Conservation (phyloP, 805 yeast species). For the Saccharomycopsis sp. region DNA sequence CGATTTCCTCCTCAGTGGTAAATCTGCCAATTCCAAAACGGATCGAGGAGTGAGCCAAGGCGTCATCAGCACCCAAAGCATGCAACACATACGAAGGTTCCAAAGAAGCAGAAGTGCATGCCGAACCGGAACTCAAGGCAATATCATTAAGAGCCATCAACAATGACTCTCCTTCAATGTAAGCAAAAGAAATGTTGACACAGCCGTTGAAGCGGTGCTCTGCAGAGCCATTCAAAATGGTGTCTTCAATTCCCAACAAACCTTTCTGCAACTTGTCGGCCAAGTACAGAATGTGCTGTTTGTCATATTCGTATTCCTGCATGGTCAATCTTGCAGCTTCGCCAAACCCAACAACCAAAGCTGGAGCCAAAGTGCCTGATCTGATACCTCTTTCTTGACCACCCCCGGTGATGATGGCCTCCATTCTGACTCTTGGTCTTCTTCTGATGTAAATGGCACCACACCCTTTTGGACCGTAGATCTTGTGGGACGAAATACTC, state of each 20-base stretch:
- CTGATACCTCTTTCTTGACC: conserved; percentile 98
- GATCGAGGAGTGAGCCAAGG: conserved; percentile 95
- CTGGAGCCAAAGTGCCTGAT: conserved; percentile 97
- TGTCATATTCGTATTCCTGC: conserved; percentile 67
- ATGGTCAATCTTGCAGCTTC: conserved; percentile 87
- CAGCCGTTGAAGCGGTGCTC: conserved; percentile 80
- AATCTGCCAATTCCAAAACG: conserved; percentile 96
- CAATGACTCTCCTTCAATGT: conserved; percentile 95
- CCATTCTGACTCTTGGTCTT: conserved; percentile 96
- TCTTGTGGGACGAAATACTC: conserved; percentile 92
- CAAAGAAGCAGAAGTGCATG: conserved; percentile 96
- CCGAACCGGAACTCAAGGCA: conserved; percentile 93
- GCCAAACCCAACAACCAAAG: conserved; percentile 90
- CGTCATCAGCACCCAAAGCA: conserved; percentile 96
- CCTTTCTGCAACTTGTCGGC: conserved; percentile 68
- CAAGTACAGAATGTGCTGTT: conserved; percentile 55
- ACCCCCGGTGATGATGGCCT: conserved; percentile 93
- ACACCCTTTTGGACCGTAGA: conserved; percentile 96
- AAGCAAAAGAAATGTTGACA: conserved; percentile 93
- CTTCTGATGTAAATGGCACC: conserved; percentile 95
- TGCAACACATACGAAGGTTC: conserved; percentile 96
- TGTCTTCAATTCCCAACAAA: conserved; percentile 74
- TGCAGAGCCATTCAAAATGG: conserved; percentile 81
- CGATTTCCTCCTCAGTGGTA: conserved; percentile 93
- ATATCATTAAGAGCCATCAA: conserved; percentile 96